These are phyloP conservation scores for Fusarium nygamai DNA, from an alignment of 2,329 filamentous ascomycete species.

Conservation along the genomic window DNA sequence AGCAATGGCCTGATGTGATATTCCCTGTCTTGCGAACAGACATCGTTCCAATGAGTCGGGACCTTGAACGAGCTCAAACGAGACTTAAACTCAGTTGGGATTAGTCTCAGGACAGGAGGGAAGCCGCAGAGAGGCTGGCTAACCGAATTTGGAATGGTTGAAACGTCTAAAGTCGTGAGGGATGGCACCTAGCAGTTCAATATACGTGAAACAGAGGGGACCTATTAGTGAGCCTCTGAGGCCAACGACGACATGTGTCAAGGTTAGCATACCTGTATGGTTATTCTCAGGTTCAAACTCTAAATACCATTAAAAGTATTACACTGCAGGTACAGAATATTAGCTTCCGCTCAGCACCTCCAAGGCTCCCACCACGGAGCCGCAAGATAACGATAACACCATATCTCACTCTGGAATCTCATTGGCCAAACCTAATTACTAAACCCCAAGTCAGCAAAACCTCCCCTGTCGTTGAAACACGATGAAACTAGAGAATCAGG, in stretches of 20 bases:
- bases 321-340: rapidly evolving
- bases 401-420: rapidly evolving
- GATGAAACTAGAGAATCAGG: slow-evolving; percentile 1
- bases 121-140: neutral
- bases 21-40: neutral
- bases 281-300: neutral
- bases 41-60: neutral
- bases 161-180: neutral
- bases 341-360: neutral
- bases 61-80: neutral
- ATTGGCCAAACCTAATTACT: neutral
- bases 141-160: neutral
- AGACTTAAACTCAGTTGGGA: too few relatives aligned
- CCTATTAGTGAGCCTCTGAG: neutral
- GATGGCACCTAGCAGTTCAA: neutral
- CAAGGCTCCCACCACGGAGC: too few relatives aligned
- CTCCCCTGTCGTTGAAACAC: slow-evolving; percentile 1
- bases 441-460: neutral
- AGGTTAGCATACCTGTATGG: neutral
- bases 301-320: neutral
- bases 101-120: neutral
- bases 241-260: too few relatives aligned
- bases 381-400: neutral
- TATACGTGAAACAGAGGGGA: neutral
- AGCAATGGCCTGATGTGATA: neutral